Conservation (phyloP, 768 basidiomycete genomes). For the Amanita exitialis region DNA sequence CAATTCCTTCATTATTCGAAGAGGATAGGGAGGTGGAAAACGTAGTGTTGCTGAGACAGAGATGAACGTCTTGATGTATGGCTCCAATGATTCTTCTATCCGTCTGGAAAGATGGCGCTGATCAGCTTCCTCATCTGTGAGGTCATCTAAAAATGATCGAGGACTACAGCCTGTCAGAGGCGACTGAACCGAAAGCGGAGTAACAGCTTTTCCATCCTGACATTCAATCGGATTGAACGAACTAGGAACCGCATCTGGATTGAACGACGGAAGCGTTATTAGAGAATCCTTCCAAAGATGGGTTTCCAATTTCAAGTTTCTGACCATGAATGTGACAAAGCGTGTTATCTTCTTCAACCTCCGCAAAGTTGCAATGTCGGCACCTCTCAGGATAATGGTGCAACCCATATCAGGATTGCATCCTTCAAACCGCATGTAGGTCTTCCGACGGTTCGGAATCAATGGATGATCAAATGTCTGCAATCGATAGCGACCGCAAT, state of each 20-base stretch:
- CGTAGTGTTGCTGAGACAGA: conserved; percentile 90
- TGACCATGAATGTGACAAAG: conserved; percentile 86
- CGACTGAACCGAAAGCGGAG: not conserved
- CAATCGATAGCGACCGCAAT: conserved; percentile 76
- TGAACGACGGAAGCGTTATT: conserved; percentile 61
- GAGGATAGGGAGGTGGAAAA: conserved; percentile 86
- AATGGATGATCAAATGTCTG: conserved; percentile 92
- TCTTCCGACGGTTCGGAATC: conserved; percentile 92
- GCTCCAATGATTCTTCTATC: conserved; percentile 74
- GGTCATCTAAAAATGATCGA: conserved; percentile 23
- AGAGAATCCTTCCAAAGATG: conserved; percentile 90
- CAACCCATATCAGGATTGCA: conserved; percentile 90
- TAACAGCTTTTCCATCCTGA: not conserved
- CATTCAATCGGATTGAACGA: conserved; percentile 14
- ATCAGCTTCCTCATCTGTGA: conserved; percentile 66
- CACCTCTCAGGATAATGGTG: conserved; percentile 87
- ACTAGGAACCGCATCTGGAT: conserved; percentile 53
- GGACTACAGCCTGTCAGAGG: not conserved
- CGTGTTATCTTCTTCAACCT: conserved; percentile 89
- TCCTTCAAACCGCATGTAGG: conserved; percentile 97
- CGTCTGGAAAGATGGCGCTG: conserved; percentile 60
- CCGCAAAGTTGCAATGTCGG: conserved; percentile 66
- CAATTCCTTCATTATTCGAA: conserved; percentile 80
- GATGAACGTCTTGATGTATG: conserved; percentile 79
- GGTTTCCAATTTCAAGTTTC: conserved; percentile 89